Evolutionary conservation across 495 filamentous ascomycete genomes (phyloP).

Genomic region (Annulohypoxylon moriforme): DNA sequence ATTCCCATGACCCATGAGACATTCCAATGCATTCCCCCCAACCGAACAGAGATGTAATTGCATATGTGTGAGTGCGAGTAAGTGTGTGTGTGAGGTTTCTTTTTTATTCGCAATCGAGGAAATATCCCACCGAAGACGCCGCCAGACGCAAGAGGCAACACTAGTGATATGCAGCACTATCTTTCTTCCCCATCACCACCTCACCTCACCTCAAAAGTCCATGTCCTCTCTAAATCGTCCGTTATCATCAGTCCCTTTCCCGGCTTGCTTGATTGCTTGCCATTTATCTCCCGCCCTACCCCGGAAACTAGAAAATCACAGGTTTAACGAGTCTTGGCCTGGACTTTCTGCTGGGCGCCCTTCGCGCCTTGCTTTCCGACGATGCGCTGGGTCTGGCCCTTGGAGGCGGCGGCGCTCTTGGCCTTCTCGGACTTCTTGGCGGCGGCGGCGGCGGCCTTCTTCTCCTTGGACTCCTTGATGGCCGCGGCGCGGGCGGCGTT

Average conservation of each 20-base stretch:
- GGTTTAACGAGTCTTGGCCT: conserved; percentile 86
- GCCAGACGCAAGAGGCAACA: conserved; percentile 41
- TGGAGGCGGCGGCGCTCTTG: conserved; percentile 83
- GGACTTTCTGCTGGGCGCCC: conserved; percentile 86
- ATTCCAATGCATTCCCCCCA: conserved; percentile 46
- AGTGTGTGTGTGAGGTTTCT: conserved; percentile 15
- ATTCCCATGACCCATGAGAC: conserved; percentile 45
- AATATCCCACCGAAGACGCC: conserved; percentile 52
- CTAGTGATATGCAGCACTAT: conserved; percentile 24
- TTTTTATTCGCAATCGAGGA: conserved; percentile 45
- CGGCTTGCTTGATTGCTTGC: conserved; percentile 2
- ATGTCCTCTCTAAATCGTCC: conserved; percentile 36
- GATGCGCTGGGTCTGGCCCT: conserved; percentile 81
- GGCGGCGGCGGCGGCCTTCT: conserved; percentile 85
- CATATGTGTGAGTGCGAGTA: conserved; percentile 19
- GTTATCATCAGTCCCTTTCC: conserved; percentile 24
- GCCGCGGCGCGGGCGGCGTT: conserved; percentile 88
- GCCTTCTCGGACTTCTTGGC: conserved; percentile 99
- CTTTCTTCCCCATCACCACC: too few relatives aligned
- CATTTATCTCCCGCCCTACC: conserved; percentile 22
- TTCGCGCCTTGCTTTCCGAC: conserved; percentile 97
- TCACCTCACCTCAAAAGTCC: conserved; percentile 32
- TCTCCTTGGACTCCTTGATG: conserved; percentile 97
- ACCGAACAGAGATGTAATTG: conserved; percentile 38
- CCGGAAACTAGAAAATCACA: conserved; percentile 9